These are phyloP conservation scores for Jimgerdemannia flammicorona DNA, from an alignment of 192 early-diverging fungal species.

Conservation along the genomic window DNA sequence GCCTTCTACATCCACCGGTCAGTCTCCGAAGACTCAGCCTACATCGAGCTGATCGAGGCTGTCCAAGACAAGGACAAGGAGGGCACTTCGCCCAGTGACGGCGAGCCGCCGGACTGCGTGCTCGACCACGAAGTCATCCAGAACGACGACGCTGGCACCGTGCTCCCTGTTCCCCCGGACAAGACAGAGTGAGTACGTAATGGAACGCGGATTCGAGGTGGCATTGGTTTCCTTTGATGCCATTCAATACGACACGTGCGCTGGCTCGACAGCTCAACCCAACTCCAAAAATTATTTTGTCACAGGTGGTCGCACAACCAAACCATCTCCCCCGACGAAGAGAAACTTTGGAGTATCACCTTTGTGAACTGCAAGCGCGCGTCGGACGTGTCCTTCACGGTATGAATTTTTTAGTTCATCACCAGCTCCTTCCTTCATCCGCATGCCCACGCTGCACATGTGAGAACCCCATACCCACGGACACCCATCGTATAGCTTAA, in stretches of 20 bases:
- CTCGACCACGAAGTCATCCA: conserved; percentile 35
- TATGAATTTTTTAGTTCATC: conserved; percentile 12
- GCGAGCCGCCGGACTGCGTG: conserved; percentile 22
- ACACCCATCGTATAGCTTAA: conserved; percentile 29
- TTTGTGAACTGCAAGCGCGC: conserved; percentile 41
- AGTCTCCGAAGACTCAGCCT: conserved; percentile 11
- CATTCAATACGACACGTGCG: neutral
- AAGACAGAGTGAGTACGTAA: conserved; percentile 9
- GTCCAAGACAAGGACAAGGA: conserved; percentile 13
- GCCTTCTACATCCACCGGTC: conserved; percentile 28
- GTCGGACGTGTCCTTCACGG: conserved; percentile 32
- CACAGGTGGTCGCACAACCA: conserved; percentile 26
- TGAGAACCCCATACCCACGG: neutral
- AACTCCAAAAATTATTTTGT: neutral
- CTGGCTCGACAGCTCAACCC: neutral
- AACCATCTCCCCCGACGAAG: conserved; percentile 24
- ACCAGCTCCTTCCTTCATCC: neutral
- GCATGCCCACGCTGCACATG: neutral
- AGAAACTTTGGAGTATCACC: conserved; percentile 41
- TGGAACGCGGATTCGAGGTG: neutral
- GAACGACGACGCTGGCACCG: conserved; percentile 30
- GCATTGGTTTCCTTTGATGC: neutral
- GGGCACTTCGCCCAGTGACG: conserved; percentile 25
- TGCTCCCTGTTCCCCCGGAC: conserved; percentile 14
- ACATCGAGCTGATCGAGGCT: conserved; percentile 19